Evolutionary conservation across 179 eudicot species (phyloP).

Genomic region (Carnegiea gigantea): DNA sequence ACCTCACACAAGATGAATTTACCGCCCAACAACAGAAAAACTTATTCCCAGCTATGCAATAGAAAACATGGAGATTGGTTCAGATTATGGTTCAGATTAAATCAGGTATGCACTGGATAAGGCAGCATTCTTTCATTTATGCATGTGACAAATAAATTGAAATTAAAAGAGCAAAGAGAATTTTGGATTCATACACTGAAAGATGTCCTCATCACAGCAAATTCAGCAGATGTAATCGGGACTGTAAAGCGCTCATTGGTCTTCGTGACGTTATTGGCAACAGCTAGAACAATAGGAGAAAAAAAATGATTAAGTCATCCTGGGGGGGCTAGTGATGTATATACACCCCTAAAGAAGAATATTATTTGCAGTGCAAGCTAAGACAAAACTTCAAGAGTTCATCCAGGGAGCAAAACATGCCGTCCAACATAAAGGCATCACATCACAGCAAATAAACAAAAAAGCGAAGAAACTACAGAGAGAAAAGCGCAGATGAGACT

Average conservation of each 20-base stretch:
- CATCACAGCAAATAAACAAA: not conserved
- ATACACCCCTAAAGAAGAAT: not conserved
- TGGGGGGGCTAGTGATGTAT: not conserved
- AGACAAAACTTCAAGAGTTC: not conserved
- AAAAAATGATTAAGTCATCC: not conserved
- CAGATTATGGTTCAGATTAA: not conserved
- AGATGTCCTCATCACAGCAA: slow-evolving; percentile 84
- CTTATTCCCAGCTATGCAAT: not conserved
- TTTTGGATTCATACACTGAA: slow-evolving; percentile 59
- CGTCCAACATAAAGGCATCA: not conserved
- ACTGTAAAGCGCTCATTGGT: slow-evolving; percentile 66
- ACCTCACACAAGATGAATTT: not conserved
- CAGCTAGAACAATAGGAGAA: slow-evolving; percentile 49
- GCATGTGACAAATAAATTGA: no score
- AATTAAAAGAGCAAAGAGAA: not conserved
- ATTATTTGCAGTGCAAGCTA: not conserved
- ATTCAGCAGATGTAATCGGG: slow-evolving; percentile 80
- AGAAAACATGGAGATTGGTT: not conserved
- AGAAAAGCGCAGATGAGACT: not conserved
- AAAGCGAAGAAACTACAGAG: not conserved
- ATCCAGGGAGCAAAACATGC: not conserved
- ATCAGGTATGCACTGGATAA: not conserved
- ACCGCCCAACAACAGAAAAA: not conserved
- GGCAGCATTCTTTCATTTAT: no score
- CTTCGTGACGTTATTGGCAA: slow-evolving; percentile 52